Evolutionary conservation across 306 rosid genomes (phyloP).

Genomic region (Medicago arabica): DNA sequence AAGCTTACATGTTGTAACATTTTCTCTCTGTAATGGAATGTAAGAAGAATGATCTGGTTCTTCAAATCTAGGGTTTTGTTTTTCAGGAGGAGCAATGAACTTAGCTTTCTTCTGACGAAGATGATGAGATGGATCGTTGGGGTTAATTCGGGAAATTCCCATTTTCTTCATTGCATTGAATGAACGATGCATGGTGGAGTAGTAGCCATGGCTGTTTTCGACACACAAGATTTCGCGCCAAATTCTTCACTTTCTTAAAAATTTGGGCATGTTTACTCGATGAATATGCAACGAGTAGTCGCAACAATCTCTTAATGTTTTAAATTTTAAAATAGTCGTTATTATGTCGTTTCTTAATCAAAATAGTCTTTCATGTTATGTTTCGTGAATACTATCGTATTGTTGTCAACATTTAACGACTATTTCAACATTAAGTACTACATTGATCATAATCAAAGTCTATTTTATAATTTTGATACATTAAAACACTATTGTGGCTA

Average conservation of each 20-base stretch:
- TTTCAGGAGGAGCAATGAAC: slow-evolving; percentile 37
- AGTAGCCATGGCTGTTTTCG: slow-evolving; percentile 39
- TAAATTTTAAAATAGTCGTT: too few species aligned
- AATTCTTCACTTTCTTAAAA: neutral
- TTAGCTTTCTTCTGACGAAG: slow-evolving; percentile 42
- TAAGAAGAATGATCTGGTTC: slow-evolving; percentile 34
- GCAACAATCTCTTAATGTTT: too few species aligned
- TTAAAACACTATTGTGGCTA: too few species aligned
- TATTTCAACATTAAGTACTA: too few species aligned
- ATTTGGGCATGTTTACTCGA: too few species aligned
- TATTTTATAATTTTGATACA: too few species aligned
- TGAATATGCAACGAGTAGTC: too few species aligned
- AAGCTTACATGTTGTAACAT: slow-evolving; percentile 38
- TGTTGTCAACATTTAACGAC: too few species aligned
- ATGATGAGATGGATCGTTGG: slow-evolving; percentile 31
- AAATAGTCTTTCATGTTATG: too few species aligned
- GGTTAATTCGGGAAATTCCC: slow-evolving; percentile 19
- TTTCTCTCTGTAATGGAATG: slow-evolving; percentile 30
- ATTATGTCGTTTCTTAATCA: too few species aligned
- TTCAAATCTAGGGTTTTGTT: slow-evolving; percentile 33
- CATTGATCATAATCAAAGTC: too few species aligned
- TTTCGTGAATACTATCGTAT: too few species aligned
- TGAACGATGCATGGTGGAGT: neutral
- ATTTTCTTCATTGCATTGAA: slow-evolving; percentile 52
- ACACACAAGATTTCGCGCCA: slow-evolving; percentile 4